Evolutionary conservation across 257 asterid species (phyloP).

Genomic region (Plantago ovata): DNA sequence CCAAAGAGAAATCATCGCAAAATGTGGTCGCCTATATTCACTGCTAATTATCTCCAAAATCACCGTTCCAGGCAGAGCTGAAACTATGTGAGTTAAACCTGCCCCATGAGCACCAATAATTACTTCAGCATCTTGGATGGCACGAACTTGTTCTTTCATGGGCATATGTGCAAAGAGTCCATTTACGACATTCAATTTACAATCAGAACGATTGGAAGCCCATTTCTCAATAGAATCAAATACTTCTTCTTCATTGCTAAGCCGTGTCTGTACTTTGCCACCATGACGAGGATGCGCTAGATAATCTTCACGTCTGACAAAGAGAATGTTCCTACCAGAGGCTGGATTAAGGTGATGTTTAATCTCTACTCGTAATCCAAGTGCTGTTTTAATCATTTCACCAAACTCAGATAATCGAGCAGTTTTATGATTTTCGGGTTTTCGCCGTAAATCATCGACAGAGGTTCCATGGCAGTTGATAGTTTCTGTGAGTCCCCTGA

Average conservation of each 20-base stretch:
- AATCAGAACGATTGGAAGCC: conserved; percentile 47
- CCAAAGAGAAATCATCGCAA: conserved; percentile 78
- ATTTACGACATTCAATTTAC: conserved; percentile 58
- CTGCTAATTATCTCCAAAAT: conserved; percentile 81
- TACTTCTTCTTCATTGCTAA: conserved; percentile 80
- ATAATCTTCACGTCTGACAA: conserved; percentile 92
- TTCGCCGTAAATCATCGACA: conserved; percentile 63
- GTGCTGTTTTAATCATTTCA: conserved; percentile 89
- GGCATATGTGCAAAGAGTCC: conserved; percentile 95
- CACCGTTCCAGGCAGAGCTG: conserved; percentile 56
- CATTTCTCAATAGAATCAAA: conserved; percentile 55
- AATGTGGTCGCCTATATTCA: conserved; percentile 76
- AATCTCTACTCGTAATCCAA: conserved; percentile 61
- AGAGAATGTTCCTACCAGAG: conserved; percentile 62
- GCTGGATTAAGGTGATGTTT: conserved; percentile 30
- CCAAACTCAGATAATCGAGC: conserved; percentile 94
- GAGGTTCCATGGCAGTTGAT: conserved; percentile 68
- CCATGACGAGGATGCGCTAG: conserved; percentile 92
- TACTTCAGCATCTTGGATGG: conserved; percentile 81
- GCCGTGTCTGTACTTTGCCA: conserved; percentile 83
- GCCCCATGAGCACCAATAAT: conserved; percentile 99
- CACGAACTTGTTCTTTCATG: conserved; percentile 92
- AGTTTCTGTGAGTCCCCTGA: conserved; percentile 64
- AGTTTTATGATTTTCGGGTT: conserved; percentile 55
- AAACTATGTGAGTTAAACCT: conserved; percentile 82